Conservation (phyloP, 2,329 filamentous ascomycete genomes). For the Dactylellina cionopaga region DNA sequence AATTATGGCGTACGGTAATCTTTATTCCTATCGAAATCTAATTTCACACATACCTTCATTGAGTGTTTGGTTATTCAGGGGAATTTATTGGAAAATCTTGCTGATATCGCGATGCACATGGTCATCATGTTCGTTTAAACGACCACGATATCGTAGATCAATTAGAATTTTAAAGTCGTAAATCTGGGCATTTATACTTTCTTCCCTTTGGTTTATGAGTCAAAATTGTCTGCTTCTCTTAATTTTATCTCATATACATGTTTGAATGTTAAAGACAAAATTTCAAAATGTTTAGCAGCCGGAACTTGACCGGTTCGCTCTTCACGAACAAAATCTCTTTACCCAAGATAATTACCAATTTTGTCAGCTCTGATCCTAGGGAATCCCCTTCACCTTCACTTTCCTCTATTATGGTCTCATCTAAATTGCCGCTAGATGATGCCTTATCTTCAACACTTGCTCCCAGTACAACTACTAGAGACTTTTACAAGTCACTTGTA, state of each 20-base stretch:
- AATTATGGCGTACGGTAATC: no score
- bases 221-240: no score
- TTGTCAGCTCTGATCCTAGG: neutral
- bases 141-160: no score
- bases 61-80: no score
- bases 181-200: no score
- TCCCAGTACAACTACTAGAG: neutral
- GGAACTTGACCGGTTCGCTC: neutral
- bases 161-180: no score
- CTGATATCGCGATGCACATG: no score
- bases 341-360: neutral
- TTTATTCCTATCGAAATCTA: no score
- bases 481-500: conserved; percentile 11
- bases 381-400: neutral
- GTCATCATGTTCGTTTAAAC: no score
- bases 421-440: neutral
- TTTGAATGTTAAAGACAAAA: neutral
- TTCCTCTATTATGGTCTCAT: neutral
- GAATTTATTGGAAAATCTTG: no score
- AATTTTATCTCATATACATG: neutral
- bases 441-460: neutral
- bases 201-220: no score
- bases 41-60: no score
- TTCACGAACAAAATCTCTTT: neutral
- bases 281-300: neutral